Evolutionary conservation across 2,329 filamentous ascomycete species (phyloP), one percentile per base, ranked within the genome.

Genomic region (Cytospora leucostoma): DNA sequence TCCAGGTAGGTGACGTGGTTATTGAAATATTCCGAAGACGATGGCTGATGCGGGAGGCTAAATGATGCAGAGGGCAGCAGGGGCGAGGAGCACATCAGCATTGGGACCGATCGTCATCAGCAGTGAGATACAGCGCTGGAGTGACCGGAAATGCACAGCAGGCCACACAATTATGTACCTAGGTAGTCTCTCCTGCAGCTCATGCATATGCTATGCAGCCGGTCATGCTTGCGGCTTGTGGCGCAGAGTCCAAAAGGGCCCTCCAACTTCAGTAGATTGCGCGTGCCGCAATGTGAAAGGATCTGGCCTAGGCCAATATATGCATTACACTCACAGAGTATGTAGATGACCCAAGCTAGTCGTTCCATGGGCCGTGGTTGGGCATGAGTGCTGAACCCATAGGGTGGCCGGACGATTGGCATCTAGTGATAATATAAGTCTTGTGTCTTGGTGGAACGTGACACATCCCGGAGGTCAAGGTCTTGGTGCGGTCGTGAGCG

Each of bases 151-250:
- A 49, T 52, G 56, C 61, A 51, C 40, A 33, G 47, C 32, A 34
- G 38, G 61, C 50, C 61, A 60, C 61, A 60, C 51, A 27, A 27
- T 27, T 4, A 52, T 27, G 47, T n/a, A n/a, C n/a, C n/a, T n/a
- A n/a, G n/a, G n/a, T 44, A 52, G 56, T 47, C 59, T 33, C 51
- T 54, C 38, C 62, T 63, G 62, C 62, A 50, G 54, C 52, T 63
- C 51, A 15, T 60, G 62, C 56, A 63, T 56, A 56, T 61, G 56
- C 50, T 44, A 63, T 63, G 62, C 62, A 40, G 57, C 27, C 34
- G 27, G 47, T 47, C 17, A 53, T 64, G 21, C 53, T 56, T 50
- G 40, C 40, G 40, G 40, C 6, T 47, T 47, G 44, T 19, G 44
- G 44, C 44, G 44, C 59, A 44, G 38, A 49, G 19, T 55, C 38